Evolutionary conservation across 805 yeast species (phyloP), one percentile per base, ranked within the genome.

Genomic region (Kregervanrija fluxuum): DNA sequence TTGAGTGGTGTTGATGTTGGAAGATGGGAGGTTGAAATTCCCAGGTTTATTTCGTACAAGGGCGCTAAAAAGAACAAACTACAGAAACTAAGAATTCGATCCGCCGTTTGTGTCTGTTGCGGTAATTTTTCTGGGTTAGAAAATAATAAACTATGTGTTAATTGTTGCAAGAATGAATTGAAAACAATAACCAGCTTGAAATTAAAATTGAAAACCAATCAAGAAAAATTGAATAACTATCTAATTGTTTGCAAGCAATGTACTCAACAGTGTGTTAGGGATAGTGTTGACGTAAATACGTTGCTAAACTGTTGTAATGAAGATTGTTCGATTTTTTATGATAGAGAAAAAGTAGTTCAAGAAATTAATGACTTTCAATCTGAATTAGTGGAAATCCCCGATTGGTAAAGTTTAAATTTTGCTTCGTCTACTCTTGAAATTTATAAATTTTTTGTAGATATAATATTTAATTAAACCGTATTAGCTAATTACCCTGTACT

Each of bases 1-100:
- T 62, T 91, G 11, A 64, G 88, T 46, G 99, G 99, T 0, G 93
- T 85, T 2, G 84, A 88, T 63, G 72, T 90, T 5, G 68, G 69
- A 36, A 69, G 68, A 4, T 93, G 99, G 99, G 85, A 80, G 50
- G 62, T 63, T 10, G 85, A 79, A 28, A 69, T 89, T 67, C 87
- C 95, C 0, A 67, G 67, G 48, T 35, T 44, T 30, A 11, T 56
- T 13, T 44, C 37, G 0, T 47, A 49, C 31, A 33, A 42, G 8
- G 48, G 50, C n/a, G 32, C 51, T 11, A 48, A 48, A 3, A 47
- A 48, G 33, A 37, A 47, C 3, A 51, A 45, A 33, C 45, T 56
- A 38, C 48, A 41, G 22, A 45, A 37, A 9, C 41, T 53, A 10
- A 42, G 59, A 33, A 51, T 67, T 11, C 53, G 49, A n/a, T 51